A percentile compares a stretch with the other conserved stretches of the same genome.
phyloP scores from a whole-genome alignment of 345 rosid genomes.

The Citrus mangshanensis region DNA sequence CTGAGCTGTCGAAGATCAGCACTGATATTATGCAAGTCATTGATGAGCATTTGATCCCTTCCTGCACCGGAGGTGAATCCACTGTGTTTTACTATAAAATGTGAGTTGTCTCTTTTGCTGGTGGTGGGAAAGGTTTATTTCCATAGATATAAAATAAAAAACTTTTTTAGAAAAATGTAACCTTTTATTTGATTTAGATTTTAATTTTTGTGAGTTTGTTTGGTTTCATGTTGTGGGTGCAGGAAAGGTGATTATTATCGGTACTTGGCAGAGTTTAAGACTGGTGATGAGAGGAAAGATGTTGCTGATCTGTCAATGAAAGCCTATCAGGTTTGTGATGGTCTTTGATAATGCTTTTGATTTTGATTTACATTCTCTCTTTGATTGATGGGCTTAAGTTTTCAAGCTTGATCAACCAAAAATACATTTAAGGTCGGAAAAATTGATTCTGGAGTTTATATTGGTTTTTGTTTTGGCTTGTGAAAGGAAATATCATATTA shows the following conservation, averaged over 20 bases:
- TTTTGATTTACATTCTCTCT: neutral
- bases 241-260: constrained; percentile 80
- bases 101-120: constrained; percentile 27
- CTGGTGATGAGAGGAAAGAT: constrained; percentile 49
- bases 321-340: constrained; percentile 50
- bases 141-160: too few species aligned
- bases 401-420: neutral
- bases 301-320: constrained; percentile 63
- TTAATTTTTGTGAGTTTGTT: constrained; percentile 4
- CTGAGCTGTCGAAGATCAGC: constrained; percentile 50
- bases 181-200: constrained; percentile 1
- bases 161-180: too few species aligned
- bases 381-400: neutral
- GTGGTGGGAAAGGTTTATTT: neutral
- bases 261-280: constrained; percentile 58
- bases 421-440: neutral
- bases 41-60: constrained; percentile 67
- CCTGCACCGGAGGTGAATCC: constrained; percentile 55
- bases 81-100: constrained; percentile 65
- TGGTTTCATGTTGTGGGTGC: constrained; percentile 13
- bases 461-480: neutral
- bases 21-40: constrained; percentile 55
- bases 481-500: neutral
- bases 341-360: neutral
- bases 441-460: neutral